phyloP scores from a whole-genome alignment of 352 stramenopile species.

The Phytophthora tubulina region DNA sequence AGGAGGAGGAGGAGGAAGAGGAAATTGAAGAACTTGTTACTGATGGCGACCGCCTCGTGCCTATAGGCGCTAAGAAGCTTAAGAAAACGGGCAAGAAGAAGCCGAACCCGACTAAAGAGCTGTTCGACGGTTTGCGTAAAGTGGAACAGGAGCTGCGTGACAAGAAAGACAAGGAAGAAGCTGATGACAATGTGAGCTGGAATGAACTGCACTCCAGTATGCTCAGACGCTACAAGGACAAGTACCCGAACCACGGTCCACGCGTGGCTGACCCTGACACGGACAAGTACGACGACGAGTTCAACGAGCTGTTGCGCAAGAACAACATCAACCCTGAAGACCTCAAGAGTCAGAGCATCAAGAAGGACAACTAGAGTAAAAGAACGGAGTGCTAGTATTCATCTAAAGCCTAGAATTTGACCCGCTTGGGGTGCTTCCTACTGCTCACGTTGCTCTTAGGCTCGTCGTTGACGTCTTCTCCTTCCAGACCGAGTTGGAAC shows the following conservation, averaged over 20 bases:
- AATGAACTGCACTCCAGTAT: constrained; percentile 81
- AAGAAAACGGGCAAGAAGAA: constrained; percentile 47
- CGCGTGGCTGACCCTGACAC: constrained; percentile 53
- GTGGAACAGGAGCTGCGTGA: constrained; percentile 77
- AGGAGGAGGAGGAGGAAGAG: constrained; percentile 53
- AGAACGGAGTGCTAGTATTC: not conserved
- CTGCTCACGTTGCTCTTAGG: constrained; percentile 19
- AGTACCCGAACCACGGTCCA: constrained; percentile 73
- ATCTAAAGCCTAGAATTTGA: constrained; percentile 53
- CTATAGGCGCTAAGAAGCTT: constrained; percentile 31
- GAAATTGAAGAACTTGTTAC: constrained; percentile 82
- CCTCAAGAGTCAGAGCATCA: constrained; percentile 56
- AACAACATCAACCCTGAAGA: constrained; percentile 77
- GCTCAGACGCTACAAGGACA: constrained; percentile 82
- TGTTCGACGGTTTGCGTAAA: constrained; percentile 82
- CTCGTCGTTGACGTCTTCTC: constrained; percentile 33
- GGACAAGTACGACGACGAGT: constrained; percentile 88
- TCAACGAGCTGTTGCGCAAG: constrained; percentile 82
- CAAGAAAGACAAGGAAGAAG: constrained; percentile 59
- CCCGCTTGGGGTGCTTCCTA: constrained; percentile 43
- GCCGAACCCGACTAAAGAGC: constrained; percentile 53
- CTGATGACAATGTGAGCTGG: constrained; percentile 73
- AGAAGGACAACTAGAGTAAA: constrained; percentile 28
- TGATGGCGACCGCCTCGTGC: constrained; percentile 60
- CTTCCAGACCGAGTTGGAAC: constrained; percentile 52